Percentiles rank a stretch among this genome's conserved stretches.
Evolutionary conservation across 805 yeast genomes (phyloP).

Genomic region (Barnettozyma botsteinii): DNA sequence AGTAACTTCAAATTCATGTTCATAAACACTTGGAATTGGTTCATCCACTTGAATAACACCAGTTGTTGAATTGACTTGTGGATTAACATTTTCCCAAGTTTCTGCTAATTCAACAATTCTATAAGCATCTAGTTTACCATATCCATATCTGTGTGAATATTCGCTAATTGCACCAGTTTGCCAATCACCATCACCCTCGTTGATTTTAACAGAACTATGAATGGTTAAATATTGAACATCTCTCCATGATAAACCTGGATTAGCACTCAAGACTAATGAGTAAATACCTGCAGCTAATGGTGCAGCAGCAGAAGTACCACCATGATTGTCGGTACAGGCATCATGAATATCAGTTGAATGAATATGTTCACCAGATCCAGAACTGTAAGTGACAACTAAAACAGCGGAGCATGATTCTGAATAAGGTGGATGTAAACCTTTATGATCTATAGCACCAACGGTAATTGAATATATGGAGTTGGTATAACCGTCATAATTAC

Average conservation of each 20-base stretch:
- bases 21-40: slow-evolving; percentile 23
- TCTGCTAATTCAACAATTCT: slow-evolving; percentile 65
- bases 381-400: slow-evolving; percentile 86
- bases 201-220: slow-evolving; percentile 61
- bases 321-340: slow-evolving; percentile 69
- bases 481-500: slow-evolving; percentile 97
- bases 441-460: slow-evolving; percentile 86
- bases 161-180: slow-evolving; percentile 62
- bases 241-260: slow-evolving; percentile 91
- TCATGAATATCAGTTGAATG: slow-evolving; percentile 78
- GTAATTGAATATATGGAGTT: slow-evolving; percentile 93
- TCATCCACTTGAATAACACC: slow-evolving; percentile 28
- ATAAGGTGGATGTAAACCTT: slow-evolving; percentile 82
- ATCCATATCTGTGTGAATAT: slow-evolving; percentile 86
- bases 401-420: slow-evolving; percentile 94
- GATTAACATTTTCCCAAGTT: slow-evolving; percentile 80
- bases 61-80: slow-evolving; percentile 70
- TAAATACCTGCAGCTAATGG: slow-evolving; percentile 97
- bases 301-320: slow-evolving; percentile 99
- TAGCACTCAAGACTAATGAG: slow-evolving; percentile 72
- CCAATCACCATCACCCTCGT: slow-evolving; percentile 64
- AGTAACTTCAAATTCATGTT: slow-evolving; percentile 40
- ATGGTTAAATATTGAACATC: slow-evolving; percentile 86
- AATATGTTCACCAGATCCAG: slow-evolving; percentile 85
- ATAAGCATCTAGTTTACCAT: slow-evolving; percentile 85